Evolutionary conservation across 768 basidiomycete genomes (phyloP), one percentile per base, ranked within the genome.

Genomic region (Naganishia onofrii): DNA sequence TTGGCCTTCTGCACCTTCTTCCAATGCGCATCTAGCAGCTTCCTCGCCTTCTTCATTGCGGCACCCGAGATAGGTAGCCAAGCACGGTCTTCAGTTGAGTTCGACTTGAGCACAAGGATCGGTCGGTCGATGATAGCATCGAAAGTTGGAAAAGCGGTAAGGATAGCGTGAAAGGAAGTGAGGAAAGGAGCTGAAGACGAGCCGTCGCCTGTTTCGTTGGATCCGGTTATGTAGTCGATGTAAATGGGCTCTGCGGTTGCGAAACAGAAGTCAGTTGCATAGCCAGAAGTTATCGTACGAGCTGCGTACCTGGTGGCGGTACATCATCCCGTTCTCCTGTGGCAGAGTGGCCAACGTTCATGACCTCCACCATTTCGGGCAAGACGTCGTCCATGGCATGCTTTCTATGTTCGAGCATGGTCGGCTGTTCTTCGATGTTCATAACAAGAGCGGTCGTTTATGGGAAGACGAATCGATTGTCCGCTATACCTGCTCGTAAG

Each of bases 31-130:
- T 91, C 89, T 0, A 91, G 89, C 9, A 77, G 87, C 82, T 96
- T 98, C 82, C 90, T 91, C 6, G 91, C 91, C 81, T 95, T 98
- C 84, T 99, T 99, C 71, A 92, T 79, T 8, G 91, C 88, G 8
- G 90, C 89, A 70, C 90, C 87, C 0, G 91, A 90, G 17, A 93
- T 89, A 67, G 89, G 88, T 70, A 88, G 88, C 80, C 88, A 98
- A 68, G 86, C 84, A 46, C 81, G 72, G 83, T 69, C 58, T 64
- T 76, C 76, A 13, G 76, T 76, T 26, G 75, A 75, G 26, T 60
- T 53, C 31, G 87, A 85, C 79, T 92, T 91, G 74, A 92, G 87
- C 72, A 89, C 86, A 74, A 90, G 83, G 75, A 89, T 86, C 23
- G 73, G 68, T 73, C 70, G 70, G 73, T 42, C 42, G 15, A 70